Conservation (phyloP, 2,329 filamentous ascomycete species). For the Remersonia thermophila region DNA sequence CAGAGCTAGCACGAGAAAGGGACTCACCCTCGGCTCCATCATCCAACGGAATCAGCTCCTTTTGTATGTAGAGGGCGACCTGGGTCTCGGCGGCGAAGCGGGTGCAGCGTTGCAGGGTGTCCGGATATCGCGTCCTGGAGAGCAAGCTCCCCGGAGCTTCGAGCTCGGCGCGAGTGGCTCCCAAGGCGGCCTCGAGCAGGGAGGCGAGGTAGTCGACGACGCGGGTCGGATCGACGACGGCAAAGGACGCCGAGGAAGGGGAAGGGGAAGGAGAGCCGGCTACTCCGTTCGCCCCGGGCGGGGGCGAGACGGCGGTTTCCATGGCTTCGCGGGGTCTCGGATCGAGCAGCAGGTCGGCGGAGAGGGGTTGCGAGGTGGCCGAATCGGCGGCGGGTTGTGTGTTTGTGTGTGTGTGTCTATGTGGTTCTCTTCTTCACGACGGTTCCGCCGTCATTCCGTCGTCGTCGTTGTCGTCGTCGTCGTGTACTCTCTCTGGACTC, state of each 20-base stretch:
- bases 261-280: constrained; percentile 7
- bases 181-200: constrained; percentile 61
- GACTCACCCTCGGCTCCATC: constrained; percentile 33
- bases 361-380: constrained; percentile 4
- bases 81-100: constrained; percentile 84
- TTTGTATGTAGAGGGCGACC: constrained; percentile 81
- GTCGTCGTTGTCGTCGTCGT: too few species aligned
- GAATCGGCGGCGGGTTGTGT: neutral
- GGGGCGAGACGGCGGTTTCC: constrained; percentile 24
- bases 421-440: too few species aligned
- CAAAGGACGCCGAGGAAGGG: constrained; percentile 29
- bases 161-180: constrained; percentile 65
- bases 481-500: too few species aligned
- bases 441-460: too few species aligned
- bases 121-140: constrained; percentile 55
- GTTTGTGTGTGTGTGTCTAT: too few species aligned
- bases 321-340: constrained; percentile 5
- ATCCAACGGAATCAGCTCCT: constrained; percentile 51
- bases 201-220: constrained; percentile 61
- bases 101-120: constrained; percentile 77
- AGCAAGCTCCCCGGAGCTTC: constrained; percentile 72
- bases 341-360: constrained; percentile 1
- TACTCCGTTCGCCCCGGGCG: constrained; percentile 36
- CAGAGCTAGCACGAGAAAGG: too few species aligned
- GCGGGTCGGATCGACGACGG: constrained; percentile 51